phyloP scores from a whole-genome alignment of 2,329 filamentous ascomycete species.

The Xylariales sp. region DNA sequence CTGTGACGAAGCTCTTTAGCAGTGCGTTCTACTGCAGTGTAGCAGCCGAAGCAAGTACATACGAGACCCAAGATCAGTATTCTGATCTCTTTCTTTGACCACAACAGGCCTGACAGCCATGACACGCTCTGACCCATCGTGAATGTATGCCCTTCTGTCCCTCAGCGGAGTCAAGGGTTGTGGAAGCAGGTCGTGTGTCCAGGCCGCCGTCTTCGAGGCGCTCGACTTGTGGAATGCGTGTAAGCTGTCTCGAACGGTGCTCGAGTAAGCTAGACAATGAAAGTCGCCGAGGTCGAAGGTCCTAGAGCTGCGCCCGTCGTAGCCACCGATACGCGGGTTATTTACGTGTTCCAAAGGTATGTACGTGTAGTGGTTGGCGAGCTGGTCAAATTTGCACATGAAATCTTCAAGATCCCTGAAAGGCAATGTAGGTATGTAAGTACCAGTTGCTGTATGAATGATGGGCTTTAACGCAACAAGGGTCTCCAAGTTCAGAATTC shows the following conservation, averaged over 20 bases:
- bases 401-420: not conserved
- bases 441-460: no score
- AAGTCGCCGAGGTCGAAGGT: conserved; percentile 4
- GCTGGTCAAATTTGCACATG: no score
- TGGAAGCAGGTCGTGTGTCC: not conserved
- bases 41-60: conserved; percentile 32
- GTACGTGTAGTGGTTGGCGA: no score
- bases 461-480: no score
- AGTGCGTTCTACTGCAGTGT: conserved; percentile 4
- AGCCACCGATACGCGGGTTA: no score
- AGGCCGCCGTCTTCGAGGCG: not conserved
- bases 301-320: not conserved
- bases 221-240: no score
- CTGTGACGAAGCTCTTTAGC: conserved; percentile 37
- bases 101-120: conserved; percentile 70
- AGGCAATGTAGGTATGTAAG: not conserved
- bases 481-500: not conserved
- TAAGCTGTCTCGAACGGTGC: conserved; percentile 1
- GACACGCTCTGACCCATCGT: conserved; percentile 62
- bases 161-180: not conserved
- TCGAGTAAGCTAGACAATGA: conserved; percentile 5
- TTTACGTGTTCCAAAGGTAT: not conserved
- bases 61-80: conserved; percentile 94
- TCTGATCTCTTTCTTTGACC: conserved; percentile 94
- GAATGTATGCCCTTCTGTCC: conserved; percentile 13